These are phyloP conservation scores for Cornus kousa DNA, from an alignment of 148 eudicot genomes.

Conservation along the genomic window DNA sequence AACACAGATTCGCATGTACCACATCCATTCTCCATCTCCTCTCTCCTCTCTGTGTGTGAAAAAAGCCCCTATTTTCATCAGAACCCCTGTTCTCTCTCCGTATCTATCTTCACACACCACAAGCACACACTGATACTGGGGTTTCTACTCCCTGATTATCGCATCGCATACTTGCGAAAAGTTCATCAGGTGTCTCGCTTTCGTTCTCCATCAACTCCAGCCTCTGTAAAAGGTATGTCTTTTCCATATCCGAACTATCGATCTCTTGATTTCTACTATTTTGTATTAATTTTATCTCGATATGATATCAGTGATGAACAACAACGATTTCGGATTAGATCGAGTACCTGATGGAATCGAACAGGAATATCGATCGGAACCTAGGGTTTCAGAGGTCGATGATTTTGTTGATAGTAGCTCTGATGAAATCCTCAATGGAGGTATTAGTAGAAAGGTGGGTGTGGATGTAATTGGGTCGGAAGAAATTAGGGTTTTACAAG, in stretches of 20 bases:
- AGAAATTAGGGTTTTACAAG: too few relatives aligned
- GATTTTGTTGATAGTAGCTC: not conserved
- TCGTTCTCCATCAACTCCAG: not conserved
- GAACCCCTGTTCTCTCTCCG: not conserved
- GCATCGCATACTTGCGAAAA: not conserved
- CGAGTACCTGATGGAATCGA: conserved; percentile 1
- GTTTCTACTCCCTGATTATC: not conserved
- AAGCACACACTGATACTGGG: too few relatives aligned
- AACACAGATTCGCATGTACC: too few relatives aligned
- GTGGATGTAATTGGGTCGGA: too few relatives aligned
- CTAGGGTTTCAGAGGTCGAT: conserved; percentile 27
- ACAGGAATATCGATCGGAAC: not conserved
- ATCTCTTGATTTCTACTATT: not conserved
- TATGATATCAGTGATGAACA: conserved; percentile 19
- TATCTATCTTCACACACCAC: not conserved
- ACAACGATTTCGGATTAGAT: conserved; percentile 28
- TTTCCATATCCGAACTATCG: not conserved
- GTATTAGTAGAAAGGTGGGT: not conserved
- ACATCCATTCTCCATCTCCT: too few relatives aligned
- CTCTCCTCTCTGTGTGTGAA: too few relatives aligned
- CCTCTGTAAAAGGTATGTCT: not conserved
- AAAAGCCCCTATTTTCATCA: too few relatives aligned
- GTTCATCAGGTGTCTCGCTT: not conserved
- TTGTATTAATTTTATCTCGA: not conserved
- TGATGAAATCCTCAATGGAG: too few relatives aligned